Evolutionary conservation across 495 filamentous ascomycete species (phyloP).

Genomic region (Penicillium coffeae): DNA sequence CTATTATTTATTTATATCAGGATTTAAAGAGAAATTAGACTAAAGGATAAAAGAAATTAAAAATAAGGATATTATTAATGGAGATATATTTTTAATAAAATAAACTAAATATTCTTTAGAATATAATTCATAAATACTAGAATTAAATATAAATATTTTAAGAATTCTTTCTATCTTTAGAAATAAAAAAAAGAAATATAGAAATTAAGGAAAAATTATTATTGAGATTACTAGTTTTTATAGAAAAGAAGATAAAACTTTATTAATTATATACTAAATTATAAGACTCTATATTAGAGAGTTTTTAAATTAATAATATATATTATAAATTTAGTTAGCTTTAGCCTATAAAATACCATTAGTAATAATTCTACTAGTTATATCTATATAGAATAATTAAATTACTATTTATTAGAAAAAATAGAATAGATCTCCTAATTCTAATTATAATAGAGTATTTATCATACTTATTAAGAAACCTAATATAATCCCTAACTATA

Average conservation of each 20-base stretch:
- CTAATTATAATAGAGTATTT: neutral
- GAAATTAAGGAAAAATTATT: constrained; percentile 6
- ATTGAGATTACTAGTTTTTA: neutral
- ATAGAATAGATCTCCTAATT: neutral
- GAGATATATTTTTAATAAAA: neutral
- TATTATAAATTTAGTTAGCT: neutral
- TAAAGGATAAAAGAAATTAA: neutral
- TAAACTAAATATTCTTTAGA: neutral
- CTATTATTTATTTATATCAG: neutral
- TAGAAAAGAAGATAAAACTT: constrained; percentile 2
- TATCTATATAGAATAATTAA: neutral
- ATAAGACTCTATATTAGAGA: constrained; percentile 1
- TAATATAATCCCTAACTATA: no score
- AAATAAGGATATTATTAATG: neutral
- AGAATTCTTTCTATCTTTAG: neutral
- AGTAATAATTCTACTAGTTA: neutral
- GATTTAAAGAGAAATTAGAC: constrained; percentile 1
- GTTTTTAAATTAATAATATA: constrained; percentile 5
- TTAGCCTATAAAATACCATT: neutral
- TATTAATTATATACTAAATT: neutral
- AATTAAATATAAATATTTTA: neutral
- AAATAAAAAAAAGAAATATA: neutral
- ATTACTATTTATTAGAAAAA: neutral
- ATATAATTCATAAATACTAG: neutral
- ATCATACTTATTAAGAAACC: neutral